Percentiles rank a stretch among this genome's conserved stretches.
phyloP scores from a whole-genome alignment of 345 rosid genomes.

The Citrus hindsii region DNA sequence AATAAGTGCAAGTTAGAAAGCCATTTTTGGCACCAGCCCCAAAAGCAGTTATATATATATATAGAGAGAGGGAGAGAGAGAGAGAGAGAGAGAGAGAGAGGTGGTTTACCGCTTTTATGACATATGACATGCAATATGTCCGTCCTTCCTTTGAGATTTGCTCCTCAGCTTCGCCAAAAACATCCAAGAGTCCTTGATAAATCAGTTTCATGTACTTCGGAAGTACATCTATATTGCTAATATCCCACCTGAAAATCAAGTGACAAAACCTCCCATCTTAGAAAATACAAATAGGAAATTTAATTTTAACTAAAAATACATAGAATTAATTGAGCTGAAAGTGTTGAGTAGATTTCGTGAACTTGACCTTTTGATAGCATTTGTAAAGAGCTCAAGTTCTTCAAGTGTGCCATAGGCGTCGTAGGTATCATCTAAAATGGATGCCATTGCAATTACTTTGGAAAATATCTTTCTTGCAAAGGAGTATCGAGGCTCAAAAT shows the following conservation, averaged over 20 bases:
- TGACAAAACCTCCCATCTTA: too few relatives aligned
- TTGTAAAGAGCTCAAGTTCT: neutral
- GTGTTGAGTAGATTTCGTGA: neutral
- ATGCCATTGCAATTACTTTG: conserved; percentile 4
- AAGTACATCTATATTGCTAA: conserved; percentile 5
- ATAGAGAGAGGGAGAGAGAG: too few relatives aligned
- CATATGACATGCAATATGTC: neutral
- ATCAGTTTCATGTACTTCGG: conserved; percentile 19
- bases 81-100: too few relatives aligned
- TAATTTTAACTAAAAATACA: too few relatives aligned
- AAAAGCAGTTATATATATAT: neutral
- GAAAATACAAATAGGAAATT: neutral
- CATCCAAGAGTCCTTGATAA: neutral
- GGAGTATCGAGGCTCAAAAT: neutral
- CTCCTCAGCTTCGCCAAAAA: conserved; percentile 8
- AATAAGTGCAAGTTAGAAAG: too few relatives aligned
- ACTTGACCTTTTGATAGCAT: neutral
- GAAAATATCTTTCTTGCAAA: neutral
- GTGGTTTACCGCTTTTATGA: neutral
- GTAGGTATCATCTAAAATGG: conserved; percentile 28
- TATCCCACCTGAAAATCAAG: conserved; percentile 24
- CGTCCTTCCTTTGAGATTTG: neutral
- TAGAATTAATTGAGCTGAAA: neutral
- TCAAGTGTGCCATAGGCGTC: conserved; percentile 21
- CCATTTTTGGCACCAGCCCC: too few relatives aligned